Evolutionary conservation across 2,329 filamentous ascomycete genomes (phyloP).

Genomic region (Salinomyces thailandicus): DNA sequence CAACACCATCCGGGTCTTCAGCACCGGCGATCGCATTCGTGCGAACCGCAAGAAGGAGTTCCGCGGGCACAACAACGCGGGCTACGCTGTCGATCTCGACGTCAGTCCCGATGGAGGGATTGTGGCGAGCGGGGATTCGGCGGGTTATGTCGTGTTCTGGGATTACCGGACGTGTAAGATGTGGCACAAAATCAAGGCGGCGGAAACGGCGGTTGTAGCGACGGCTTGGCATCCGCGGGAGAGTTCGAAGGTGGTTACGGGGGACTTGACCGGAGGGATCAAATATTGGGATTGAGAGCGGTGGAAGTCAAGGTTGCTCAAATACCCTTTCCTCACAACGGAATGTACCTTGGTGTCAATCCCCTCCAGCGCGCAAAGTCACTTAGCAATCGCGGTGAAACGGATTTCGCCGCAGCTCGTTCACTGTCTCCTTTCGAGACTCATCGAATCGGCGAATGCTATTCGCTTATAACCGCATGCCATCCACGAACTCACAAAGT

Average conservation of each 20-base stretch:
- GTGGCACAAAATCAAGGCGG: constrained; percentile 89
- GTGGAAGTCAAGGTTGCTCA: too few relatives aligned
- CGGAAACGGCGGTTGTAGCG: constrained; percentile 71
- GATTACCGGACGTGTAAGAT: constrained; percentile 99
- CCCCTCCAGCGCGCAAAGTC: too few relatives aligned
- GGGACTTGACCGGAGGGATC: constrained; percentile 77
- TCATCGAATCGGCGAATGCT: too few relatives aligned
- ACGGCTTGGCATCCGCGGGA: constrained; percentile 97
- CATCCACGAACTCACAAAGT: too few relatives aligned
- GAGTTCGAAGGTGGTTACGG: constrained; percentile 84
- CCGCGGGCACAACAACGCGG: constrained; percentile 89
- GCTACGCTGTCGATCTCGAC: constrained; percentile 81
- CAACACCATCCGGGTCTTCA: constrained; percentile 95
- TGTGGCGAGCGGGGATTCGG: constrained; percentile 74
- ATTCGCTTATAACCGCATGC: too few relatives aligned
- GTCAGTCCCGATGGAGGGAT: constrained; percentile 89
- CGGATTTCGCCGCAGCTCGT: too few relatives aligned
- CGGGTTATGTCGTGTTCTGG: constrained; percentile 76
- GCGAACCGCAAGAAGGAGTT: constrained; percentile 97
- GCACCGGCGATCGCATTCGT: constrained; percentile 86
- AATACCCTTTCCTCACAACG: too few relatives aligned
- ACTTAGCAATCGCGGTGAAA: too few relatives aligned
- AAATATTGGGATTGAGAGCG: constrained; percentile 76
- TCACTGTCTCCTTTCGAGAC: too few relatives aligned
- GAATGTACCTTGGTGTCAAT: too few relatives aligned